phyloP scores from a whole-genome alignment of 2,329 filamentous ascomycete genomes.

The Claviceps lovelessii region DNA sequence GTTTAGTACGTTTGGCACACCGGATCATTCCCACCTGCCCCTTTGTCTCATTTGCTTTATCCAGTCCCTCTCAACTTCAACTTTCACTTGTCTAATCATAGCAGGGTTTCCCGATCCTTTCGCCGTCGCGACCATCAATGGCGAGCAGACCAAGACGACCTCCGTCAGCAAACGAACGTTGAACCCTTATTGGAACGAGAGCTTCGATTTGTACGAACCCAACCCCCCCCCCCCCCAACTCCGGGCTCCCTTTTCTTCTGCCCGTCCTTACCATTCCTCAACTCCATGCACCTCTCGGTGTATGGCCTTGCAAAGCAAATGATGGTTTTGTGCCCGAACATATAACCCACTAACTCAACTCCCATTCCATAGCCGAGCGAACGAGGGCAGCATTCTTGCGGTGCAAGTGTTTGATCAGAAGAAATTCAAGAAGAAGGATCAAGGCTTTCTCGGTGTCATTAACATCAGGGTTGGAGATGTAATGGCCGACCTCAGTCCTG shows the following conservation, averaged over 20 bases:
- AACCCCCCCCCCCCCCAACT: background rate
- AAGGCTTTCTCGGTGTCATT: constrained; percentile 94
- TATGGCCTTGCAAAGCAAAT: background rate
- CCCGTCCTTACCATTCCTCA: background rate
- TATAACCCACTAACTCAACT: constrained; percentile 1
- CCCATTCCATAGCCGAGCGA: constrained; percentile 51
- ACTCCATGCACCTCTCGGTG: background rate
- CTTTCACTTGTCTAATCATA: constrained; percentile 15
- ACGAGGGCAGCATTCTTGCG: constrained; percentile 89
- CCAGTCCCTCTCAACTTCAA: no score
- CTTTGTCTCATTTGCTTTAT: background rate
- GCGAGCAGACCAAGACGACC: constrained; percentile 97
- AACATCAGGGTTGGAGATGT: constrained; percentile 93
- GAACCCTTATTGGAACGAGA: constrained; percentile 99
- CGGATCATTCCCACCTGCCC: background rate
- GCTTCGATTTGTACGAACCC: constrained; percentile 77
- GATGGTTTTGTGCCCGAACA: background rate
- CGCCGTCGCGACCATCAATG: constrained; percentile 89
- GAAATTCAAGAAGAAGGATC: constrained; percentile 99
- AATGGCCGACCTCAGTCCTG: constrained; percentile 67
- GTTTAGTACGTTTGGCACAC: constrained; percentile 58
- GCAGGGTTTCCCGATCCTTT: constrained; percentile 94
- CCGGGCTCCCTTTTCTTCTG: background rate
- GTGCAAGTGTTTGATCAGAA: constrained; percentile 99
- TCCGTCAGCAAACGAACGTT: constrained; percentile 92